Percentiles rank a stretch among this genome's conserved stretches.
phyloP scores from a whole-genome alignment of 2,329 filamentous ascomycete genomes.

The Orbilia oligospora region DNA sequence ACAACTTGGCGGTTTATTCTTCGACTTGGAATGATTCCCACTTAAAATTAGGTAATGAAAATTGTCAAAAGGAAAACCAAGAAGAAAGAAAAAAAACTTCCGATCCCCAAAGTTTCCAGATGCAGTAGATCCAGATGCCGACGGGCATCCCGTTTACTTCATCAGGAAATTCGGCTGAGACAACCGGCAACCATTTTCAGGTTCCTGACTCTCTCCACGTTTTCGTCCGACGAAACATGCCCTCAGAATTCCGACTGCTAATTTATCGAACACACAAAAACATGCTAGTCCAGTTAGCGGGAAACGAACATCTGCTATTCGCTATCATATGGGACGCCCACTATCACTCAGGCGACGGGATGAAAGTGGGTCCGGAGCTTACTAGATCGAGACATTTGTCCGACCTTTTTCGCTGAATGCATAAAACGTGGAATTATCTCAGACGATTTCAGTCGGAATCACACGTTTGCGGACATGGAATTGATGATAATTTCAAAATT shows the following conservation, averaged over 20 bases:
- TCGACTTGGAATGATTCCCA: constrained; percentile 9
- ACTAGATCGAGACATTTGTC: constrained; percentile 36
- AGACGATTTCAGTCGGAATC: constrained; percentile 6
- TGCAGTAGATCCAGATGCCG: constrained; percentile 31
- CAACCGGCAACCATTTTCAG: constrained; percentile 30
- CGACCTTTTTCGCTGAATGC: constrained; percentile 9
- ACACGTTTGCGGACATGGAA: constrained; percentile 34
- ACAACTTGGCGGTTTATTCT: background rate
- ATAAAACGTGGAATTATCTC: constrained; percentile 42
- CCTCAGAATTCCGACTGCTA: constrained; percentile 25
- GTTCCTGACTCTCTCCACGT: constrained; percentile 30
- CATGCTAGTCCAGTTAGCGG: constrained; percentile 33
- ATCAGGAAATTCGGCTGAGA: constrained; percentile 56
- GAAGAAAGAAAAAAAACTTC: constrained; percentile 7
- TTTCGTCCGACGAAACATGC: constrained; percentile 35
- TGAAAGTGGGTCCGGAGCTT: constrained; percentile 35
- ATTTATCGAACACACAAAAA: constrained; percentile 39
- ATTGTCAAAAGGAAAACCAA: constrained; percentile 26
- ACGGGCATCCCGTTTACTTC: constrained; percentile 37
- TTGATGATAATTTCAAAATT: background rate
- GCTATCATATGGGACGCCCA: constrained; percentile 30
- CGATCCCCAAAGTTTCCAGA: constrained; percentile 14
- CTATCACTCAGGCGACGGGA: constrained; percentile 39
- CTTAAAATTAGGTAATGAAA: constrained; percentile 46
- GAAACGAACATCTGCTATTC: constrained; percentile 39